These are phyloP conservation scores for Chlamydomonas urium DNA, from an alignment of 139 green algal genomes.

Conservation along the genomic window DNA sequence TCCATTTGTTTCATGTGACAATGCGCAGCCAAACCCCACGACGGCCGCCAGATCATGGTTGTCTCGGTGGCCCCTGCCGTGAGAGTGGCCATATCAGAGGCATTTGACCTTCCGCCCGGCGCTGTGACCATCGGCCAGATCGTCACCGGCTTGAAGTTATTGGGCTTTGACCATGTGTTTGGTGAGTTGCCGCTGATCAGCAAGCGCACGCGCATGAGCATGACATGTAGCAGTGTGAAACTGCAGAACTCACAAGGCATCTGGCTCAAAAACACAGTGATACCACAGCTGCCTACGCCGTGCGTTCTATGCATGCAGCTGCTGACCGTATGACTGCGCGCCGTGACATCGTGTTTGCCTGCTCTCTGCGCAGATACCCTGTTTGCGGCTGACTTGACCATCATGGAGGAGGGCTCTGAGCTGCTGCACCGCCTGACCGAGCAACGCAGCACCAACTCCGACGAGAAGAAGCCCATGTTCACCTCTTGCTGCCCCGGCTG, in stretches of 20 bases:
- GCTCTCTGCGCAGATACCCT: constrained; percentile 38
- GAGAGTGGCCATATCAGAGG: constrained; percentile 57
- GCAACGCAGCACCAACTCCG: constrained; percentile 19
- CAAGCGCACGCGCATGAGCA: neutral
- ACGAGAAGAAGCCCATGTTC: constrained; percentile 67
- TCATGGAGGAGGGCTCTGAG: constrained; percentile 72
- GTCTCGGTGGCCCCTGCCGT: constrained; percentile 58
- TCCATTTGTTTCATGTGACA: no score
- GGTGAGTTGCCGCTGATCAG: constrained; percentile 20
- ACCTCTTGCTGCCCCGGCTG: constrained; percentile 70
- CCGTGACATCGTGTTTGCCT: neutral
- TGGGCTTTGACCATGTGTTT: constrained; percentile 75
- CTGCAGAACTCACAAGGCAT: neutral
- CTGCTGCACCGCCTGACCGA: constrained; percentile 47
- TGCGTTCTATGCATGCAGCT: no score
- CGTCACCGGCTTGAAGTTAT: constrained; percentile 43
- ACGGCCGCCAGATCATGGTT: constrained; percentile 43
- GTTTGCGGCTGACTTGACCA: constrained; percentile 67
- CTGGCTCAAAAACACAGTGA: neutral
- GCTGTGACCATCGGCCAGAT: constrained; percentile 44
- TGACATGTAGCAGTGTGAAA: neutral
- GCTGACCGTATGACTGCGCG: neutral
- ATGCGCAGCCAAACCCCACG: no score
- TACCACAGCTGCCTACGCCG: neutral
- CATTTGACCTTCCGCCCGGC: constrained; percentile 47